Percentiles rank a stretch among this genome's conserved stretches.
Evolutionary conservation across 2,329 filamentous ascomycete genomes (phyloP).

Genomic region (Calonectria honghensis): DNA sequence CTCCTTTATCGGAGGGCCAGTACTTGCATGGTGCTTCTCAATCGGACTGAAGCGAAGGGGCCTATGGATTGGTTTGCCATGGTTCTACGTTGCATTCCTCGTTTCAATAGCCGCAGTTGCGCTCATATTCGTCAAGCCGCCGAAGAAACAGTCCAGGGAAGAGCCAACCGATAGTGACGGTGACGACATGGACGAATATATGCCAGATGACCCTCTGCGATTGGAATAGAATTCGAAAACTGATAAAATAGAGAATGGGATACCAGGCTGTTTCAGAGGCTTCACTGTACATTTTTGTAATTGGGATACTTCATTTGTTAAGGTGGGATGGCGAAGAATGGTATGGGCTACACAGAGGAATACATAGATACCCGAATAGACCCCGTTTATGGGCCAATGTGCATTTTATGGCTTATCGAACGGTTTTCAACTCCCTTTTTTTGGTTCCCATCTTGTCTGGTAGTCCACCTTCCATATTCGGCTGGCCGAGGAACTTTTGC

Average conservation of each 20-base stretch:
- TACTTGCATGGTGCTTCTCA: conserved; percentile 63
- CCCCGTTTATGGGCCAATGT: background rate
- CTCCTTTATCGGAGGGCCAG: conserved; percentile 63
- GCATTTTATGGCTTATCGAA: background rate
- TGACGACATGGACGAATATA: conserved; percentile 48
- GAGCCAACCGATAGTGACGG: conserved; percentile 42
- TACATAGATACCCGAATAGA: conserved; percentile 44
- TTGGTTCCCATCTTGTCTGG: conserved; percentile 12
- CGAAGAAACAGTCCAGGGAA: conserved; percentile 51
- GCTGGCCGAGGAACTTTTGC: conserved; percentile 50
- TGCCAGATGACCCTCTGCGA: conserved; percentile 51
- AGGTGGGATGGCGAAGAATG: conserved; percentile 13
- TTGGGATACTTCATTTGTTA: background rate
- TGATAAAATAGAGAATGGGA: background rate
- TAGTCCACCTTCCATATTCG: conserved; percentile 49
- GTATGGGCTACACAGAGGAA: background rate
- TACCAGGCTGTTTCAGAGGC: background rate
- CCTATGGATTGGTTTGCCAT: conserved; percentile 62
- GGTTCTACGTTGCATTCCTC: conserved; percentile 62
- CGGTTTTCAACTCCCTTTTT: background rate
- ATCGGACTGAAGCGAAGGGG: conserved; percentile 60
- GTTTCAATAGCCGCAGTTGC: conserved; percentile 55
- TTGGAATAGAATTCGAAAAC: conserved; percentile 43
- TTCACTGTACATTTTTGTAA: background rate
- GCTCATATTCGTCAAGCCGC: conserved; percentile 59